Evolutionary conservation across 164 flowering plant genomes (phyloP).

Genomic region (Macadamia integrifolia): DNA sequence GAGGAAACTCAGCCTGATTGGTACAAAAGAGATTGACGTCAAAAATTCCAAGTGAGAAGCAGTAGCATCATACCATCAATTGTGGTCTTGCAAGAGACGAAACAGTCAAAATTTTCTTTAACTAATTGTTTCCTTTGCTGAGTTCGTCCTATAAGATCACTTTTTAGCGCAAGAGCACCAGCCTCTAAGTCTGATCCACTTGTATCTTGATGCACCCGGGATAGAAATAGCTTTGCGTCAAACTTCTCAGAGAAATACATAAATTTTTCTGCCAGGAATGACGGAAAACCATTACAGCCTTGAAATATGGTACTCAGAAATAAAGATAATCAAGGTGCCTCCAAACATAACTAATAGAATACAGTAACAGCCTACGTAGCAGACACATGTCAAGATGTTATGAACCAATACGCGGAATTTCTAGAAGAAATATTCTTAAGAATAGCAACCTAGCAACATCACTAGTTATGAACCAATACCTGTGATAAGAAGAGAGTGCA

Average conservation of each 20-base stretch:
- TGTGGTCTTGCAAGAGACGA: conserved; percentile 98
- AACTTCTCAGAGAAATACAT: conserved; percentile 83
- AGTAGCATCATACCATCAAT: conserved; percentile 71
- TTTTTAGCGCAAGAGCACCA: conserved; percentile 86
- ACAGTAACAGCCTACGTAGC: neutral
- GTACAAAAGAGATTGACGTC: neutral
- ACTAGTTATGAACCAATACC: neutral
- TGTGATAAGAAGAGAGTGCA: neutral
- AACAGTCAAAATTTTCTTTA: conserved; percentile 98
- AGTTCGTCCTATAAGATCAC: conserved; percentile 86
- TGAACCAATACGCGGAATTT: too few species aligned
- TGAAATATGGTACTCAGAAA: neutral
- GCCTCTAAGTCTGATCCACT: conserved; percentile 84
- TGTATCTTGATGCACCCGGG: conserved; percentile 88
- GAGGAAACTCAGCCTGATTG: neutral
- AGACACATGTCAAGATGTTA: too few species aligned
- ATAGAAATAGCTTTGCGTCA: conserved; percentile 81
- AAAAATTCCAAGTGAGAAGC: neutral
- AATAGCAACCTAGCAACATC: too few species aligned
- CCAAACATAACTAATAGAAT: neutral
- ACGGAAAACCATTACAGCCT: neutral
- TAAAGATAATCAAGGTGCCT: too few species aligned
- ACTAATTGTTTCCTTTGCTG: conserved; percentile 90
- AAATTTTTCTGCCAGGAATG: conserved; percentile 63
- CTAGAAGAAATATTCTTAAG: too few species aligned